Conservation (phyloP, 169 alveolate species). For the Eimeria brunetti region DNA sequence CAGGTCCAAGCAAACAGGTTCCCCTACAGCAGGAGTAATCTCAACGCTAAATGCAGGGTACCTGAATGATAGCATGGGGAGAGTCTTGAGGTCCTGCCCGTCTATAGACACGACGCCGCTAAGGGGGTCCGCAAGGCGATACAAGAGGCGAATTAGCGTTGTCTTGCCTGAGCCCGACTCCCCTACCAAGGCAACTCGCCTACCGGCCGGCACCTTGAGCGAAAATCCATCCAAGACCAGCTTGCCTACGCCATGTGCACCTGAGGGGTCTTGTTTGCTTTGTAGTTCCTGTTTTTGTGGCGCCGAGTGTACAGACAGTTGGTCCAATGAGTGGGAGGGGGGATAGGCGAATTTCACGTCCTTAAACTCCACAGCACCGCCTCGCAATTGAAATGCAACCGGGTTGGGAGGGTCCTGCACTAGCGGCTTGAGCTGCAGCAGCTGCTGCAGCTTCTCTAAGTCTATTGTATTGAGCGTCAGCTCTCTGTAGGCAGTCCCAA, state of each 20-base stretch:
- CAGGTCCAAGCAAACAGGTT: background rate
- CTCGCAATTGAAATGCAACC: conserved; percentile 44
- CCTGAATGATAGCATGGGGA: conserved; percentile 67
- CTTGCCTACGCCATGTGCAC: conserved; percentile 32
- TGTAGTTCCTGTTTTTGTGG: background rate
- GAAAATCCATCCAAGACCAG: conserved; percentile 59
- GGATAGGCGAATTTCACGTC: conserved; percentile 73
- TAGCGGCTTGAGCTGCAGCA: conserved; percentile 55
- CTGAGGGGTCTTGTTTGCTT: background rate
- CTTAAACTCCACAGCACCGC: conserved; percentile 57
- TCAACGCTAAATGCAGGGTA: background rate
- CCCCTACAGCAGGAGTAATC: background rate
- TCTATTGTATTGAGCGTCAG: conserved; percentile 83
- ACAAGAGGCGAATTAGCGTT: conserved; percentile 91
- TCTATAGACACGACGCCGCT: conserved; percentile 74
- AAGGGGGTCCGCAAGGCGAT: conserved; percentile 83
- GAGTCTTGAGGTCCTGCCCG: conserved; percentile 77
- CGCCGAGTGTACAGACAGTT: background rate
- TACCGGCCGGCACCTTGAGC: conserved; percentile 76
- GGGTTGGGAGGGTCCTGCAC: conserved; percentile 72
- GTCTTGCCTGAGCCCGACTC: conserved; percentile 92
- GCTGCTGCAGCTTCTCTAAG: conserved; percentile 73
- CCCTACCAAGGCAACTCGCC: conserved; percentile 81
- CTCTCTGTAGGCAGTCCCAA: conserved; percentile 86
- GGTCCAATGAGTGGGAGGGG: conserved; percentile 50